A percentile compares a stretch with the other conserved stretches of the same genome.
Conservation (phyloP, 495 filamentous ascomycete species). For the Terfezia claveryi region DNA sequence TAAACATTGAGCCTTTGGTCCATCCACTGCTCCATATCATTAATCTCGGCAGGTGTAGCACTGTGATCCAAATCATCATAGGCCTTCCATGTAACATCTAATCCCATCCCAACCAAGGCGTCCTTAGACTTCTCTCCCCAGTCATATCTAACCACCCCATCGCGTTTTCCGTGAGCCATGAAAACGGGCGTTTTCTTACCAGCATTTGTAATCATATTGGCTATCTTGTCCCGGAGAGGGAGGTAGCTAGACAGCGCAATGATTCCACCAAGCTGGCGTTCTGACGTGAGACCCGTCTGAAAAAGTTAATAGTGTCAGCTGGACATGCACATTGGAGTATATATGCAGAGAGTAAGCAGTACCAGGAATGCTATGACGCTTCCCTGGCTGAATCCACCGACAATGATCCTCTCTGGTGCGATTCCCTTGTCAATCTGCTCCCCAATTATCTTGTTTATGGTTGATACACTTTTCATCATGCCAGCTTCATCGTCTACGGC, state of each 20-base stretch:
- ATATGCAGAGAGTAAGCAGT: not conserved
- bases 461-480: slow-evolving; percentile 46
- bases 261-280: slow-evolving; percentile 62
- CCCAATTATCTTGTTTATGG: slow-evolving; percentile 63
- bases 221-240: slow-evolving; percentile 47
- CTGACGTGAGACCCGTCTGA: slow-evolving; percentile 42
- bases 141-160: slow-evolving; percentile 42
- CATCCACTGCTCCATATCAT: slow-evolving; percentile 63
- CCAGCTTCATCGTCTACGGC: slow-evolving; percentile 56
- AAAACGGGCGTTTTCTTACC: slow-evolving; percentile 72
- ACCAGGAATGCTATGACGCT: slow-evolving; percentile 31
- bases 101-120: slow-evolving; percentile 39
- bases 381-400: slow-evolving; percentile 45
- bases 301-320: too few species aligned
- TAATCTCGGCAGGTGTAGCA: slow-evolving; percentile 56
- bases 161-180: slow-evolving; percentile 60
- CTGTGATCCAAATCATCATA: slow-evolving; percentile 57
- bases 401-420: slow-evolving; percentile 54
- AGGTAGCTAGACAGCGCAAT: slow-evolving; percentile 71
- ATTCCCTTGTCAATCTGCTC: slow-evolving; percentile 68
- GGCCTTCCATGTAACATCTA: slow-evolving; percentile 49
- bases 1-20: slow-evolving; percentile 32
- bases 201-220: slow-evolving; percentile 33
- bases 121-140: slow-evolving; percentile 47
- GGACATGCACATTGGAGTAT: too few species aligned